Conservation (phyloP, 2,329 filamentous ascomycete genomes). For the Penicillium freii region DNA sequence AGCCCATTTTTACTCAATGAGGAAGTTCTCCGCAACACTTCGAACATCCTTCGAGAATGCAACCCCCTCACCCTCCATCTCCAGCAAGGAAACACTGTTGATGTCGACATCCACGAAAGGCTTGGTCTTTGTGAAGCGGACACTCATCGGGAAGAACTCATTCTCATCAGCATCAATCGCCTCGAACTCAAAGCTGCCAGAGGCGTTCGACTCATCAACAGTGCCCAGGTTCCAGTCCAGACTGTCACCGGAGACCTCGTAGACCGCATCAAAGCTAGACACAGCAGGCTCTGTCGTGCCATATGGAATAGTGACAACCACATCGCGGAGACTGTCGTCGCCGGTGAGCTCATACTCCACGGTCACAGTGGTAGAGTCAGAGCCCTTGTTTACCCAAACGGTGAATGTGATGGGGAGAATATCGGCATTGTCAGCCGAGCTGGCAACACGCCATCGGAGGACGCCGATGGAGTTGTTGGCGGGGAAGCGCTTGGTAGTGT, state of each 20-base stretch:
- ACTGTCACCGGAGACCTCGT: slow-evolving; percentile 88
- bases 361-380: slow-evolving; percentile 81
- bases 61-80: slow-evolving; percentile 46
- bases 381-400: slow-evolving; percentile 92
- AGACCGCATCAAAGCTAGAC: slow-evolving; percentile 89
- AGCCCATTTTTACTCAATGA: slow-evolving; percentile 42
- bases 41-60: slow-evolving; percentile 48
- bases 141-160: slow-evolving; percentile 97
- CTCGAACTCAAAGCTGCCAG: slow-evolving; percentile 92
- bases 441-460: slow-evolving; percentile 79
- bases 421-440: slow-evolving; percentile 74
- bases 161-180: slow-evolving; percentile 82
- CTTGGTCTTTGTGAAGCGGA: slow-evolving; percentile 79
- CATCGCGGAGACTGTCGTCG: slow-evolving; percentile 74
- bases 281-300: slow-evolving; percentile 79
- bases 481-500: slow-evolving; percentile 83
- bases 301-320: slow-evolving; percentile 85
- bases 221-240: slow-evolving; percentile 91
- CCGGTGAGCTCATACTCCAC: slow-evolving; percentile 94
- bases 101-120: slow-evolving; percentile 94
- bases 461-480: slow-evolving; percentile 92
- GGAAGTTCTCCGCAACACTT: slow-evolving; percentile 45
- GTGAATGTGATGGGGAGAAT: slow-evolving; percentile 93
- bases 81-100: slow-evolving; percentile 42
- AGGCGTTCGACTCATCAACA: slow-evolving; percentile 77